Evolutionary conservation across 148 eudicot genomes (phyloP), one percentile per base, ranked within the genome.

Genomic region (Drosera capensis): DNA sequence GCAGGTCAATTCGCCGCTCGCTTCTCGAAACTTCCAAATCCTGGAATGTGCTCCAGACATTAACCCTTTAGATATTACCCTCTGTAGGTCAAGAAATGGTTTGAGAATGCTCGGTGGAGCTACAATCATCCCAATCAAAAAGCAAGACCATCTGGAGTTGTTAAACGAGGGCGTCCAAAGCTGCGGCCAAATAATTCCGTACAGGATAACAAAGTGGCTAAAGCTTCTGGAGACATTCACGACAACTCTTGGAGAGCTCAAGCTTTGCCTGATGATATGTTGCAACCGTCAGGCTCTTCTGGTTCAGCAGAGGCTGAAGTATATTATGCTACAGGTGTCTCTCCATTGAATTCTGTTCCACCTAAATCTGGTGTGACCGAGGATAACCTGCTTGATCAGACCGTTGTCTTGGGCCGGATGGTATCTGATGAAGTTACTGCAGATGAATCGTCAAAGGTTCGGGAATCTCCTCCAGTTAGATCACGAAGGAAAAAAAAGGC

Each of bases 81-180:
- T 24, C 14, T 44, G 45, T 66, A 82, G 93, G 79, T 82, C 11
- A 54, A 51, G 51, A 90, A 84, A 72, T 90, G 97, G 95, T 90
- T 90, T 54, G 82, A 60, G 40, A 78, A 84, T 75, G 82, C 97
- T 25, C 84, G 95, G n/a, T 78, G 87, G 87, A 78, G 94, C 58
- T 73, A 55, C 55, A 64, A 73, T 55, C 92, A 67, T 60, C 18
- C 62, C 45, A 25, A 61, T 34, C 52, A 28, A 46, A 55, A 40
- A 30, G 49, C 68, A 16, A 63, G 21, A 19, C 22, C 40, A 28
- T 55, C 34, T 25, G 49, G 37, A 59, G 36, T 22, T 46, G 39
- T 40, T 44, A 43, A n/a, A n/a, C n/a, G n/a, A n/a, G n/a, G n/a
- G n/a, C n/a, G n/a, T n/a, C n/a, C n/a, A n/a, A n/a, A n/a, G n/a